These are phyloP conservation scores for Mortierella claussenii DNA, from an alignment of 192 early-diverging fungal species.

Conservation along the genomic window DNA sequence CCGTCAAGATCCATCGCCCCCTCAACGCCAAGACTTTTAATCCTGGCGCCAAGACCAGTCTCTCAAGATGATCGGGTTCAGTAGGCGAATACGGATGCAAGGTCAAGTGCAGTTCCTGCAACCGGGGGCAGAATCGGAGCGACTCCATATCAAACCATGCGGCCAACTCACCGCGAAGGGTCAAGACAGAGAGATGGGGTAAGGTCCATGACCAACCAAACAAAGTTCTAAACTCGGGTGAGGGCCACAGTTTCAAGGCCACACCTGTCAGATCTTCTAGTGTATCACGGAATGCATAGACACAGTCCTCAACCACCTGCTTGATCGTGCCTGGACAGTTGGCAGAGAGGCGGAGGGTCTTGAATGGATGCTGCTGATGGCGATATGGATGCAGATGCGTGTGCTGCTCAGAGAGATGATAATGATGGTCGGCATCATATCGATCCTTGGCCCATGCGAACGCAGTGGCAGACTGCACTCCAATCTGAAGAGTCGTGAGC, in stretches of 20 bases:
- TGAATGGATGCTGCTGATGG: too few relatives aligned
- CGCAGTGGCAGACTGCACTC: constrained; percentile 16
- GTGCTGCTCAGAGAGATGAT: not conserved
- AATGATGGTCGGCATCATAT: constrained; percentile 2
- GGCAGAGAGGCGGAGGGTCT: constrained; percentile 19
- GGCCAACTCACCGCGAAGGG: constrained; percentile 31
- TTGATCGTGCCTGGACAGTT: constrained; percentile 12
- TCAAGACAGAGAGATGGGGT: constrained; percentile 3
- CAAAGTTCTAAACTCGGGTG: not conserved
- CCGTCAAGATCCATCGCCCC: constrained; percentile 29
- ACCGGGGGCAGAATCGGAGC: constrained; percentile 14
- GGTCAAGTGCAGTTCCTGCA: constrained; percentile 24
- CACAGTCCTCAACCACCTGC: constrained; percentile 19
- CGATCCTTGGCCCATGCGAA: constrained; percentile 31
- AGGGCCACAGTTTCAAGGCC: constrained; percentile 16
- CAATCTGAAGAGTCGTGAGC: constrained; percentile 32
- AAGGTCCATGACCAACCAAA: constrained; percentile 44
- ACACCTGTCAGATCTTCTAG: constrained; percentile 30
- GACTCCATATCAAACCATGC: constrained; percentile 39
- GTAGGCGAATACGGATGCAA: constrained; percentile 41
- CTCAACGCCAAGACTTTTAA: constrained; percentile 11
- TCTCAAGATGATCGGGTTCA: constrained; percentile 12
- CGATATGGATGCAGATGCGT: too few relatives aligned
- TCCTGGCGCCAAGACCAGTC: constrained; percentile 7
- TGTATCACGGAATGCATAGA: constrained; percentile 30